phyloP scores from a whole-genome alignment of 2,329 filamentous ascomycete species.

The Fusarium camptoceras region DNA sequence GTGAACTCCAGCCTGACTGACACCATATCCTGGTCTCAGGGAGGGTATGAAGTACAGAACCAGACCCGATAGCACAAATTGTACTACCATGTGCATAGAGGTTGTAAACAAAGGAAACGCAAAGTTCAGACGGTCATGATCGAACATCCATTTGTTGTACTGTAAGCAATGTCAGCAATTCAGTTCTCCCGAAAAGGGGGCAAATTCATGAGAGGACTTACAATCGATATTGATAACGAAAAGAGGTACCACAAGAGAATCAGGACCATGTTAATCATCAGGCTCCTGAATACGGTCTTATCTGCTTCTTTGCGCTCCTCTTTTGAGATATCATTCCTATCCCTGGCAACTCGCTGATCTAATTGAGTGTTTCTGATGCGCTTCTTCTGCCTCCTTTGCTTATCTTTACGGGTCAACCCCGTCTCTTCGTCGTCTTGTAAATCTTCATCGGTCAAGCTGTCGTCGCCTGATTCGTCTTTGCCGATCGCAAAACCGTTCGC shows the following conservation, averaged over 20 bases:
- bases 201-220: conserved; percentile 59
- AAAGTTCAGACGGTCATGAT: conserved; percentile 85
- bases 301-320: conserved; percentile 83
- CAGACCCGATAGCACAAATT: conserved; percentile 82
- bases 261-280: conserved; percentile 80
- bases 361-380: conserved; percentile 75
- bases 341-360: conserved; percentile 75
- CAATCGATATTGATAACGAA: conserved; percentile 90
- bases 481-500: conserved; percentile 44
- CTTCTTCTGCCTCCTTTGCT: conserved; percentile 73
- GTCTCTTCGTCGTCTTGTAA: conserved; percentile 90
- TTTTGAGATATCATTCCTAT: conserved; percentile 67
- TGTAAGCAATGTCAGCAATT: conserved; percentile 53
- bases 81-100: conserved; percentile 93
- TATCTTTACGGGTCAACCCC: conserved; percentile 80
- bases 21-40: conserved; percentile 73
- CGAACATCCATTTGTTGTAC: conserved; percentile 99
- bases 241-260: conserved; percentile 92
- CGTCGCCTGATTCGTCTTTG: conserved; percentile 56
- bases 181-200: not conserved
- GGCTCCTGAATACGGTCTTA: conserved; percentile 74
- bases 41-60: conserved; percentile 87
- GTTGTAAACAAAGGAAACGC: conserved; percentile 96
- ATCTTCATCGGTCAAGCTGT: conserved; percentile 76
- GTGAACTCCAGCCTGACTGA: conserved; percentile 58